Evolutionary conservation across 331 rosid genomes (phyloP).

Genomic region (Acacia concinna): DNA sequence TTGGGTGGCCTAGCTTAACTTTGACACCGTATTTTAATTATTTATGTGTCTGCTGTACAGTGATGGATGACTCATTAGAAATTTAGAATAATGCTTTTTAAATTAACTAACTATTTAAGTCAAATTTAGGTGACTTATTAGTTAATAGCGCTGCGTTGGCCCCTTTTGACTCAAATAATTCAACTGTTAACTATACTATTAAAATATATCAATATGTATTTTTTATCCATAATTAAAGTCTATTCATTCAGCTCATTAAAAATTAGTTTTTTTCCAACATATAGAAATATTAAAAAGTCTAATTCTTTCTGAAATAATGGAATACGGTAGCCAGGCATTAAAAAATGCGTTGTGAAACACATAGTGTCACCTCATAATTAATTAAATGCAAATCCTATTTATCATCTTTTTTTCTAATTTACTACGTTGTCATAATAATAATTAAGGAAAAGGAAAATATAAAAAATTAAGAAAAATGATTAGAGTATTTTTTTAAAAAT

Average conservation of each 20-base stretch:
- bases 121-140: neutral
- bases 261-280: no score
- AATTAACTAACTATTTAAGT: neutral
- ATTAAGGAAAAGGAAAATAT: accelerated
- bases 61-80: neutral
- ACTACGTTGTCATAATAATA: no score
- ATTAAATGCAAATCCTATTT: no score
- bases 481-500: no score
- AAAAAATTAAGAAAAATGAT: no score
- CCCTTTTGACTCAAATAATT: neutral
- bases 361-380: no score
- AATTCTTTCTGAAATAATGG: neutral
- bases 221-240: no score
- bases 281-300: neutral
- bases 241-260: no score
- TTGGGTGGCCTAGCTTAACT: neutral
- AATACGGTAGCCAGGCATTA: neutral
- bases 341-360: neutral
- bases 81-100: neutral
- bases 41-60: neutral
- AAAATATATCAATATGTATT: neutral
- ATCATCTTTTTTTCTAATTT: no score
- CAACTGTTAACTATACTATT: neutral
- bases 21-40: neutral
- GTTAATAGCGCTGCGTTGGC: neutral